Evolutionary conservation across 192 early-diverging fungal species (phyloP).

Genomic region (Podila horticola): DNA sequence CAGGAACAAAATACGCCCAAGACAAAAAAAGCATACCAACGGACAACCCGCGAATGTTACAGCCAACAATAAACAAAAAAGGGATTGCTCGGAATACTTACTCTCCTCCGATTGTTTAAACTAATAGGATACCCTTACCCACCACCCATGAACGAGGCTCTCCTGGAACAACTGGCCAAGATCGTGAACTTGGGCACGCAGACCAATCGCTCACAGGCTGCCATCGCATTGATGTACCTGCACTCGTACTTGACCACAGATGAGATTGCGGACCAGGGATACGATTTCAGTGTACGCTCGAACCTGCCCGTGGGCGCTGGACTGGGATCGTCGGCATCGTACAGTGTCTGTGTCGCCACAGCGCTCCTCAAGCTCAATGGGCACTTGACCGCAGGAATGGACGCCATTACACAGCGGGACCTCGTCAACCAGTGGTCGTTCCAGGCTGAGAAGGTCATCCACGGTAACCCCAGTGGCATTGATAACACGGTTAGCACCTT

Average conservation of each 20-base stretch:
- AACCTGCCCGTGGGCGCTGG: constrained; percentile 92
- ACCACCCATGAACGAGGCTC: constrained; percentile 48
- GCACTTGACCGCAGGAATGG: constrained; percentile 26
- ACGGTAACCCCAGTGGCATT: constrained; percentile 94
- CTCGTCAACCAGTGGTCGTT: constrained; percentile 93
- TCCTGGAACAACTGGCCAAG: constrained; percentile 28
- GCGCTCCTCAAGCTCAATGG: constrained; percentile 67
- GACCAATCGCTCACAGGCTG: constrained; percentile 43
- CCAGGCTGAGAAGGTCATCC: constrained; percentile 92
- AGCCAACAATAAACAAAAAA: too few relatives aligned
- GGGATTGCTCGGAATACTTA: neutral
- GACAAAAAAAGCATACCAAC: too few relatives aligned
- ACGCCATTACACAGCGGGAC: constrained; percentile 23
- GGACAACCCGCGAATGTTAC: too few relatives aligned
- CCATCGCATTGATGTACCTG: constrained; percentile 73
- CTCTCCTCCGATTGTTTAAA: neutral
- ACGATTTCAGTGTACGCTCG: constrained; percentile 77
- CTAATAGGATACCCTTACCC: constrained; percentile 40
- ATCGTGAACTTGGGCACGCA: constrained; percentile 44
- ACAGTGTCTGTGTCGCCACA: constrained; percentile 81
- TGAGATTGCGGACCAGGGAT: constrained; percentile 36
- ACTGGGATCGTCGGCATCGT: constrained; percentile 96
- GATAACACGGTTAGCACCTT: constrained; percentile 93
- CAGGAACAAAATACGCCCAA: neutral
- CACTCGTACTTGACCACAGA: constrained; percentile 65